Evolutionary conservation across 768 basidiomycete genomes (phyloP), one percentile per base, ranked within the genome.

Genomic region (Mycena alexandri): DNA sequence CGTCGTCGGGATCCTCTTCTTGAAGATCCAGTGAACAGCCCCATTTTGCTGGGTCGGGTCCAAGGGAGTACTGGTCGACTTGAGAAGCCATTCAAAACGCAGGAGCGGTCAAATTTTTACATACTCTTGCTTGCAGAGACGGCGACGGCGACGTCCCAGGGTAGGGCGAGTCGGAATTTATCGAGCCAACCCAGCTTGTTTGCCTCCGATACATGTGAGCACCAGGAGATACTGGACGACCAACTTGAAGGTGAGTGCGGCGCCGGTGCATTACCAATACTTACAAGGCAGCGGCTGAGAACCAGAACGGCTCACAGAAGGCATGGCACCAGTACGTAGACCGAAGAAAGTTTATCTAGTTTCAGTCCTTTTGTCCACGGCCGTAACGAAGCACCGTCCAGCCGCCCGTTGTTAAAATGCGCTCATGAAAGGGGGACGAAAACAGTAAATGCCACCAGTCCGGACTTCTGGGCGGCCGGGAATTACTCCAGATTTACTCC

Each of bases 21-120:
- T 80, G 81, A 41, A 78, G 78, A 7, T 80, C 81, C 50, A 86
- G 73, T 59, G 84, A 78, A n/a, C 83, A 81, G 12, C 86, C 85
- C 89, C 90, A 90, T 48, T 83, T 79, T 24, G 80, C 79, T 1
- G 89, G 89, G 71, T 90, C 87, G 12, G 84, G 79, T 0, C 85
- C 79, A 47, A 90, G 79, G 3, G 84, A 80, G 72, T 85, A 89
- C 90, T 83, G 44, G 0, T 34, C 48, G 22, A 51, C n/a, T 22
- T 53, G 29, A 58, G 62, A 33, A 53, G 34, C 21, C 16, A 19
- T 19, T 22, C 24, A 34, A 34, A 24, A 29, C 10, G 4, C 24
- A 65, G 64, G 14, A 56, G 16, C 4, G 60, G n/a, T 29, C 29
- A 29, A 29, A 77, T 78, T 70, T 73, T 74, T 59, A 72, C 50